Evolutionary conservation across 768 basidiomycete genomes (phyloP), one percentile per base, ranked within the genome.

Genomic region (Gymnopilus dilepis): DNA sequence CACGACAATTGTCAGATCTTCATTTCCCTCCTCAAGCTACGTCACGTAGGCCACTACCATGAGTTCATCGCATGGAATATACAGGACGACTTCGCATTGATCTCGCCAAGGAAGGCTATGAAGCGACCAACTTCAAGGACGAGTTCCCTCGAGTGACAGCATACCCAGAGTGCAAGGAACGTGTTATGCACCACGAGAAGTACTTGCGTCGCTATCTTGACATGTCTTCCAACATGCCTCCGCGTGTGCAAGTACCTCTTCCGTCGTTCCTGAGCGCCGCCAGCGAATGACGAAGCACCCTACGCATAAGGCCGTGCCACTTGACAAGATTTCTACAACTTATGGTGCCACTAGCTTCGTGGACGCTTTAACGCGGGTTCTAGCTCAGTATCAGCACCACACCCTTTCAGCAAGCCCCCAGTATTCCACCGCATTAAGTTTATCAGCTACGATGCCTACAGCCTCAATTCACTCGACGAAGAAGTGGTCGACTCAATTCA

Each of bases 121-220:
- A 24, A 70, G 76, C n/a, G n/a, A n/a, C n/a, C n/a, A n/a, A n/a
- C n/a, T n/a, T n/a, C n/a, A n/a, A n/a, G n/a, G n/a, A n/a, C 26
- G 70, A 74, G 48, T 66, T 60, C 45, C 41, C 66, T 12, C 81
- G 81, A 58, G 82, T 83, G 82, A 73, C 74, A 0, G 34, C 48
- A 0, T 79, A 76, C 76, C 68, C 82, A 0, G 65, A 72, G 15
- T 64, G 74, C 2, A 69, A 73, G 19, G 79, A 81, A 57, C 72
- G 75, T 7, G 64, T 81, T 6, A 26, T 60, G 12, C 61, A 59
- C 0, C 73, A 73, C 43, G n/a, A 61, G 1, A 52, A 69, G 2
- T 79, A 62, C 45, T 64, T 81, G 9, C 13, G 54, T 4, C 78
- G 76, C 72, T 56, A 56, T 2, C 48, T 70, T 3, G 59, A 60